These are phyloP conservation scores for Zygoascus bituminiphila DNA, from an alignment of 805 yeast genomes.

Conservation along the genomic window DNA sequence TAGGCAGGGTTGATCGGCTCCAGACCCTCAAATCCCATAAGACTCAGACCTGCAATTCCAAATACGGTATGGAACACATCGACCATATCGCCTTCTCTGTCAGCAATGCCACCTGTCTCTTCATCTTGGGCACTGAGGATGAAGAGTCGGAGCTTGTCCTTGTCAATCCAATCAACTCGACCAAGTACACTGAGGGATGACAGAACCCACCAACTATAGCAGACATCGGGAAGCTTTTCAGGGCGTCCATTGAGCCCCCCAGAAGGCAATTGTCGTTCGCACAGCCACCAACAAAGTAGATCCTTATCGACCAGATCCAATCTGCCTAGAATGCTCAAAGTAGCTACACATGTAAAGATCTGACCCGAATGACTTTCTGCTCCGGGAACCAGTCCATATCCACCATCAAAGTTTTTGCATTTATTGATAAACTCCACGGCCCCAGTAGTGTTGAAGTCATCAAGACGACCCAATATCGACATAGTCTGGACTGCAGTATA, in stretches of 20 bases:
- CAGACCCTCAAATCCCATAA: constrained; percentile 56
- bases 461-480: constrained; percentile 57
- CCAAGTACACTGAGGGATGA: constrained; percentile 63
- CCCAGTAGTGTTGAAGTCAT: constrained; percentile 33
- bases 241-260: constrained; percentile 98
- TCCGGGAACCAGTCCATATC: constrained; percentile 88
- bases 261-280: constrained; percentile 75
- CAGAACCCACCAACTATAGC: constrained; percentile 97
- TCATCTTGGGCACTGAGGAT: constrained; percentile 72
- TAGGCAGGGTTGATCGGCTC: constrained; percentile 74
- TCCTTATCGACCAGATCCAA: constrained; percentile 41
- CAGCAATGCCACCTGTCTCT: constrained; percentile 83
- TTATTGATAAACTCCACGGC: constrained; percentile 56
- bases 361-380: constrained; percentile 95
- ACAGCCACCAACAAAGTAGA: constrained; percentile 71
- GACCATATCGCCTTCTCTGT: constrained; percentile 80
- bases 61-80: constrained; percentile 92
- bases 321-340: constrained; percentile 58
- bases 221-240: constrained; percentile 92
- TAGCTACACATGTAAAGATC: constrained; percentile 76
- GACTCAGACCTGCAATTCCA: constrained; percentile 79
- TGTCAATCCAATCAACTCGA: constrained; percentile 71
- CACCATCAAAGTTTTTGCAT: constrained; percentile 93
- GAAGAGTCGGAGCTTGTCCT: constrained; percentile 50
- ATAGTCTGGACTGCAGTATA: constrained; percentile 73